A percentile compares a stretch with the other conserved stretches of the same genome.
phyloP scores from a whole-genome alignment of 2,329 filamentous ascomycete genomes.

The Colletotrichum costaricense region DNA sequence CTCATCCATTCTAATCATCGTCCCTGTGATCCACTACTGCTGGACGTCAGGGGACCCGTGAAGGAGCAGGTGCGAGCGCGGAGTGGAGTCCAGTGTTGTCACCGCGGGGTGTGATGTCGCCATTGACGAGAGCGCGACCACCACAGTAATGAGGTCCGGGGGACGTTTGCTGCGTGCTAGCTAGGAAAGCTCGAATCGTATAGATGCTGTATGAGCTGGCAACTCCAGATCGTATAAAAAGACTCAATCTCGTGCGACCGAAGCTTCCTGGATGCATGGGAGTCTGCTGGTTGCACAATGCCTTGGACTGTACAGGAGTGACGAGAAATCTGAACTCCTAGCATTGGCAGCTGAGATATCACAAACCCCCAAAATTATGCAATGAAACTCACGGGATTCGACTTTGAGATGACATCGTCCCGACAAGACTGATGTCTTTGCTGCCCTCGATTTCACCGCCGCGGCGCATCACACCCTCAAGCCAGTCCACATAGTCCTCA shows the following conservation, averaged over 20 bases:
- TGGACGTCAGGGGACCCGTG: background rate
- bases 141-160: no score
- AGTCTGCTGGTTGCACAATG: background rate
- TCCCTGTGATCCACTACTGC: conserved; percentile 4
- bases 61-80: background rate
- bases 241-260: background rate
- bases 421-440: background rate
- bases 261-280: background rate
- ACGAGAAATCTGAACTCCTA: background rate
- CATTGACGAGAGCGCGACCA: background rate
- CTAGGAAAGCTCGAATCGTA: background rate
- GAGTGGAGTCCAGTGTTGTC: conserved; percentile 15
- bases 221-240: background rate
- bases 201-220: background rate
- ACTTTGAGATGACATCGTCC: background rate
- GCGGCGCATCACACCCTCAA: conserved; percentile 50
- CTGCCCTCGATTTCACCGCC: conserved; percentile 15
- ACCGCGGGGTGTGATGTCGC: conserved; percentile 27
- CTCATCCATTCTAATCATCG: background rate
- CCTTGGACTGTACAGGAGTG: background rate
- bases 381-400: background rate
- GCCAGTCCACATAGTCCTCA: conserved; percentile 55
- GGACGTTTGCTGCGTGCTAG: background rate
- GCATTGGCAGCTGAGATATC: background rate
- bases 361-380: background rate